phyloP scores from a whole-genome alignment of 306 rosid species.

The Morella rubra region DNA sequence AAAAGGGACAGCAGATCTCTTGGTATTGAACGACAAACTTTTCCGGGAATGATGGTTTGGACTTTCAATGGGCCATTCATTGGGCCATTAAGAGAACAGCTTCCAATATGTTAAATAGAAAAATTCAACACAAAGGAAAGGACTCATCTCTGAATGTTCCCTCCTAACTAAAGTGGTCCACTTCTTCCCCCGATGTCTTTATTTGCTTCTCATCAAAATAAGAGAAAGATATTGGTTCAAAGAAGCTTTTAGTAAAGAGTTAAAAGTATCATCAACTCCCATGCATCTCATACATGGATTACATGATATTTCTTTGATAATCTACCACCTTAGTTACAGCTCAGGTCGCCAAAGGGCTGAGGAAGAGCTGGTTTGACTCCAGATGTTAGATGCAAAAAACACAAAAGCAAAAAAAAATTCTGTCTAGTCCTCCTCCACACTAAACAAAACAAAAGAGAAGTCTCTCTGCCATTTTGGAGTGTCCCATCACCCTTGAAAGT shows the following conservation, averaged over 20 bases:
- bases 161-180: constrained; percentile 72
- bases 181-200: constrained; percentile 77
- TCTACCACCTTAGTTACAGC: constrained; percentile 6
- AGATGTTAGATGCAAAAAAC: not conserved
- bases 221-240: constrained; percentile 79
- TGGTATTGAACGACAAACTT: constrained; percentile 8
- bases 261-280: constrained; percentile 50
- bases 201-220: constrained; percentile 73
- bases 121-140: constrained; percentile 49
- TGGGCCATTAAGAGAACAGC: constrained; percentile 10
- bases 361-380: not conserved
- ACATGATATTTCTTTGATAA: constrained; percentile 21
- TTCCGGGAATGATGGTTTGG: constrained; percentile 18
- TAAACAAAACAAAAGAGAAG: constrained; percentile 2
- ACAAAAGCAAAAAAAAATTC: not conserved
- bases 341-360: not conserved
- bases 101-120: constrained; percentile 43
- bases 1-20: not conserved
- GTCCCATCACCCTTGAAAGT: constrained; percentile 11
- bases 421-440: not conserved
- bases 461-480: not conserved
- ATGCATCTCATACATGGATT: constrained; percentile 36
- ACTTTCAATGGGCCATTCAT: constrained; percentile 36
- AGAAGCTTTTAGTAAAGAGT: constrained; percentile 81
- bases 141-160: constrained; percentile 44